Base-by-base conservation (phyloP, 2,329 filamentous ascomycete genomes). In the Penicillium vulpinum region DNA sequence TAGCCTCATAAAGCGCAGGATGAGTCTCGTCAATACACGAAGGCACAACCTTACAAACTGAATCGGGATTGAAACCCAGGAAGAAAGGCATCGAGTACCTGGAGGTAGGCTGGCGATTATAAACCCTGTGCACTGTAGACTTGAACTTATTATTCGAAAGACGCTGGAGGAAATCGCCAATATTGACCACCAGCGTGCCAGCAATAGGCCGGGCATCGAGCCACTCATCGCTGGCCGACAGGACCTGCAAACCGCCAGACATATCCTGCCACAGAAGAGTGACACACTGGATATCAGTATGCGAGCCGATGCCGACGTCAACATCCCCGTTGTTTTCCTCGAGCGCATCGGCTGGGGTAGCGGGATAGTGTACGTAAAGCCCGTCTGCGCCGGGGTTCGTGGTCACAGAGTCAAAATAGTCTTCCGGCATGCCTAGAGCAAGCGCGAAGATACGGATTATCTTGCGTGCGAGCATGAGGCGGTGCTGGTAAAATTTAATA, bases 11-110 rank as follows among this genome's bases (percentile, higher is more conserved):
- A 59, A 79, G 79, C 0, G 78, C 68, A 3, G 79, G 80, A 40
- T 81, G 78, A 0, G 69, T 68, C 44, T 78, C 74, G 16, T 77
- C 76, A 15, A 75, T 70, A 58, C 81, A 83, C 5, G 76, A 80
- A 0, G 78, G 76, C 18, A 83, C 72, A 8, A 83, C 80, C 38
- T 41, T 29, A 26, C 61, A 66, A 22, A 67, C 57, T 1, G 8
- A 75, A 73, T 84, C 80, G 47, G 81, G 80, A 61, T 83, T 82
- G 55, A 83, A 78, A 0, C 78, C 79, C 62, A 84, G 80, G 68
- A 85, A 85, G 65, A 85, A 84, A 0, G 82, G 81, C 79, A 85
- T 82, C 0, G 78, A 83, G 40, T 81, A 79, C 15, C 81, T 71
- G 51, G 79, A 78, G 11, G 66, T 67, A 0, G 61, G 61, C 16